Evolutionary conservation across 208 protist species (phyloP), one percentile per base, ranked within the genome.

Genomic region (Herpetomonas tarakana): DNA sequence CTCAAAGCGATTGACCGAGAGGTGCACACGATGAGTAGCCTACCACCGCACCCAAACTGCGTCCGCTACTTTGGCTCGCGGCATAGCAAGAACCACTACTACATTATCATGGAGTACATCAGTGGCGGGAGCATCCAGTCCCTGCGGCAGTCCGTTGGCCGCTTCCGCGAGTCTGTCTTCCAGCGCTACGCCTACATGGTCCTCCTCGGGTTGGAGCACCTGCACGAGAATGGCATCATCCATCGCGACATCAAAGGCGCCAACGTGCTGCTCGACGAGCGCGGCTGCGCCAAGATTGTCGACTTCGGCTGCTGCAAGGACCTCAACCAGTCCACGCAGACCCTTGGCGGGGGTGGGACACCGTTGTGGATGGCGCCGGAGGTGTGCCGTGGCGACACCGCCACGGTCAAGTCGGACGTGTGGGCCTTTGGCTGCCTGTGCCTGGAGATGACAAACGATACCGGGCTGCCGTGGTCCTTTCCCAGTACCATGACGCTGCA

Each of bases 261-360:
- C 3, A 96, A 96, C 68, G 86, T 96, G 29, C 70, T 96, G n/a
- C 63, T 96, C 6, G 86, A 88, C 61, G 76, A 92, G 59, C 71
- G 77, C 14, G 93, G 92, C 19, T 76, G 58, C 25, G 81, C 91
- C 3, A 98, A 98, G 69, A 91, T 98, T 62, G 92, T 87, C 16
- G 94, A 98, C 55, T 98, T 98, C 78, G 94, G 94, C 50, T 92
- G 86, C 39, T 93, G 83, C 46, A 91, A 89, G 14, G 71, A 94
- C 58, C 38, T 91, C 6, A 86, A 83, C 26, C 58, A 81, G 38
- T 38, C 52, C 0, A 71, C 69, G 24, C 73, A 58, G 29, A 86
- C 81, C 52, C 25, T 80, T 24, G 67, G 71, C 19, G 71, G 71
- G 1, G 72, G 79, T 22, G 87, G 87, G 0, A 93, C 87, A 14